Conservation (phyloP, 768 basidiomycete species). For the Suillus clintonianus region DNA sequence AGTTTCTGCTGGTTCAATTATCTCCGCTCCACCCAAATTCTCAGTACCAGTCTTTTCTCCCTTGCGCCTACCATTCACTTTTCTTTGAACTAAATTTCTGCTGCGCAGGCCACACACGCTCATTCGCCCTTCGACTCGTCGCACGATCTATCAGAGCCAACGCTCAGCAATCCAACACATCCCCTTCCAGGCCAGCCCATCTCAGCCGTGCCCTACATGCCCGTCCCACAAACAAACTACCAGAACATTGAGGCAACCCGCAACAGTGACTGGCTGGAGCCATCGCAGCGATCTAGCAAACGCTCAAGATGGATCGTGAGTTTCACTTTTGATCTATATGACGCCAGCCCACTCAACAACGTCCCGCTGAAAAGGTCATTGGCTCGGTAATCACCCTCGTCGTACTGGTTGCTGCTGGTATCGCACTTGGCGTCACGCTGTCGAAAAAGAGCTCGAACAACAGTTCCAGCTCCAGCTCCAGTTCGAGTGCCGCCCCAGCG, state of each 20-base stretch:
- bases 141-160: conserved; percentile 21
- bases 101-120: conserved; percentile 40
- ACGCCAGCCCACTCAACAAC: conserved; percentile 1
- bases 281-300: conserved; percentile 29
- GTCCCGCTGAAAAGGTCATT: conserved; percentile 44
- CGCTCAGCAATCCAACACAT: conserved; percentile 24
- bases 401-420: conserved; percentile 55
- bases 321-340: conserved; percentile 10
- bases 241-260: conserved; percentile 32
- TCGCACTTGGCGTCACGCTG: conserved; percentile 66
- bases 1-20: neutral
- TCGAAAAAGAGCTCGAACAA: conserved; percentile 47
- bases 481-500: conserved; percentile 14
- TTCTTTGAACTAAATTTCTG: conserved; percentile 14
- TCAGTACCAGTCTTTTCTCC: neutral
- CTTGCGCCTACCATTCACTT: conserved; percentile 5
- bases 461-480: conserved; percentile 28
- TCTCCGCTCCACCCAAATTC: neutral
- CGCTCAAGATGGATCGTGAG: conserved; percentile 63
- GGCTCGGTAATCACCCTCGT: conserved; percentile 49
- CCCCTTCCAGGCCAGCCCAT: conserved; percentile 21
- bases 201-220: conserved; percentile 21
- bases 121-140: conserved; percentile 30
- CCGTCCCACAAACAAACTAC: conserved; percentile 23
- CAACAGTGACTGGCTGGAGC: conserved; percentile 44